Evolutionary conservation across 768 basidiomycete genomes (phyloP).

Genomic region (Leucocoprinus sp.): DNA sequence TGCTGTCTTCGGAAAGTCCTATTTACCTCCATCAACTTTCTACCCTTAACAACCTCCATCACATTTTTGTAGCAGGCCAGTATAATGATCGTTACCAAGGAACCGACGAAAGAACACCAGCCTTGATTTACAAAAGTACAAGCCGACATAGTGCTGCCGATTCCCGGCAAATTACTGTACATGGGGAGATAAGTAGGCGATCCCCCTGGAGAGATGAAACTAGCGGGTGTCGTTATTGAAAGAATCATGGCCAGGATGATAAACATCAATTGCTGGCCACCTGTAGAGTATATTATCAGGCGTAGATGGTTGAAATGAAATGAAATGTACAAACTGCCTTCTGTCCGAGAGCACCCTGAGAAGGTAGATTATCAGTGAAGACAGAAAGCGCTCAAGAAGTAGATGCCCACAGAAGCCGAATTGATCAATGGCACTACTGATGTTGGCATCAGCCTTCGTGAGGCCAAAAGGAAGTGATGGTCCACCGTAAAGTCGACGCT

Average conservation of each 20-base stretch:
- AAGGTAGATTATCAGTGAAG: not conserved
- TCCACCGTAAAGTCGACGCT: constrained; percentile 54
- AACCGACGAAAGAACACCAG: constrained; percentile 65
- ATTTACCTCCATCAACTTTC: constrained; percentile 62
- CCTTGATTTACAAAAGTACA: constrained; percentile 76
- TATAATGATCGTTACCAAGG: constrained; percentile 54
- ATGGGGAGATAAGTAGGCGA: constrained; percentile 55
- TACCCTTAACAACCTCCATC: constrained; percentile 53
- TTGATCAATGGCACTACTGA: constrained; percentile 66
- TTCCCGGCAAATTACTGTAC: constrained; percentile 65
- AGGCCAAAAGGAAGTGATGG: constrained; percentile 43
- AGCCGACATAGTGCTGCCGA: constrained; percentile 70
- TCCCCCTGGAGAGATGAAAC: constrained; percentile 40
- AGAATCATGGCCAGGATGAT: constrained; percentile 75
- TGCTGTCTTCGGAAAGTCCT: not conserved
- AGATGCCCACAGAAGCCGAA: constrained; percentile 44
- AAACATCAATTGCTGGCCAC: constrained; percentile 74
- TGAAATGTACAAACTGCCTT: constrained; percentile 49
- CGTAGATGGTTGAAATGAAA: not conserved
- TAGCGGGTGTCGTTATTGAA: constrained; percentile 57
- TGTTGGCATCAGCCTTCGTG: constrained; percentile 59
- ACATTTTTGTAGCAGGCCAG: constrained; percentile 53
- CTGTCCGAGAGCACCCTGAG: constrained; percentile 56
- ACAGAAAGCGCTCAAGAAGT: not conserved
- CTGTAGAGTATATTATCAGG: constrained; percentile 21